Evolutionary conservation across 805 yeast genomes (phyloP).

Genomic region (Blastobotrys muscicola): DNA sequence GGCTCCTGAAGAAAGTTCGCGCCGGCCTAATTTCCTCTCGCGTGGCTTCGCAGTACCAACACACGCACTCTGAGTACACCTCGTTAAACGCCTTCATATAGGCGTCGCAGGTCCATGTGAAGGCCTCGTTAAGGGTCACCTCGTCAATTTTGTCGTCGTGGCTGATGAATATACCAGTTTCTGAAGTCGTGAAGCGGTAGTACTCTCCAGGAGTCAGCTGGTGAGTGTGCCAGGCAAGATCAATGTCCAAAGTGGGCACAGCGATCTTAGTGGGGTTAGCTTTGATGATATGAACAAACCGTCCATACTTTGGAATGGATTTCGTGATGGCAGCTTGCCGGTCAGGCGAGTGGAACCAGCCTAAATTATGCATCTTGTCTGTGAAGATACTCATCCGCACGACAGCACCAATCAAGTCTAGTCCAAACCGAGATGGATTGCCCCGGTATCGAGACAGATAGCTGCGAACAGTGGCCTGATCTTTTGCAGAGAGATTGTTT

Average conservation of each 20-base stretch:
- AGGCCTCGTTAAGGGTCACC: conserved; percentile 5
- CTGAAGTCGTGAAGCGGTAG: conserved; percentile 1
- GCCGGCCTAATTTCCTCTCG: conserved; percentile 3
- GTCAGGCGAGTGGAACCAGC: conserved; percentile 15
- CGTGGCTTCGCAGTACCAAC: conserved; percentile 12
- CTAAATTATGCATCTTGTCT: conserved; percentile 13
- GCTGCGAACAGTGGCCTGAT: not conserved
- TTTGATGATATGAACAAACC: conserved; percentile 9
- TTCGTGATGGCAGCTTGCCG: conserved; percentile 6
- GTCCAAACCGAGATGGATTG: conserved; percentile 10
- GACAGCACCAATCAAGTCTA: conserved; percentile 13
- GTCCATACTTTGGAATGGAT: conserved; percentile 6
- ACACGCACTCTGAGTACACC: conserved; percentile 11
- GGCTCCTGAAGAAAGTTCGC: too few species aligned
- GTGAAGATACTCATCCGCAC: conserved; percentile 13
- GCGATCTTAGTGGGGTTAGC: not conserved
- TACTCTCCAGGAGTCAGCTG: conserved; percentile 12
- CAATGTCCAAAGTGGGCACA: conserved; percentile 16
- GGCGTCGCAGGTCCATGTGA: conserved; percentile 6
- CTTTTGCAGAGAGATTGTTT: too few species aligned
- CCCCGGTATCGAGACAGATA: conserved; percentile 7
- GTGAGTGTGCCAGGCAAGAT: conserved; percentile 18
- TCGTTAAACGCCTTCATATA: conserved; percentile 7
- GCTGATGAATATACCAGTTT: conserved; percentile 5
- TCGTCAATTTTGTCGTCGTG: conserved; percentile 13